These are phyloP conservation scores for Fusarium decemcellulare DNA, from an alignment of 2,329 filamentous ascomycete genomes.

Conservation along the genomic window DNA sequence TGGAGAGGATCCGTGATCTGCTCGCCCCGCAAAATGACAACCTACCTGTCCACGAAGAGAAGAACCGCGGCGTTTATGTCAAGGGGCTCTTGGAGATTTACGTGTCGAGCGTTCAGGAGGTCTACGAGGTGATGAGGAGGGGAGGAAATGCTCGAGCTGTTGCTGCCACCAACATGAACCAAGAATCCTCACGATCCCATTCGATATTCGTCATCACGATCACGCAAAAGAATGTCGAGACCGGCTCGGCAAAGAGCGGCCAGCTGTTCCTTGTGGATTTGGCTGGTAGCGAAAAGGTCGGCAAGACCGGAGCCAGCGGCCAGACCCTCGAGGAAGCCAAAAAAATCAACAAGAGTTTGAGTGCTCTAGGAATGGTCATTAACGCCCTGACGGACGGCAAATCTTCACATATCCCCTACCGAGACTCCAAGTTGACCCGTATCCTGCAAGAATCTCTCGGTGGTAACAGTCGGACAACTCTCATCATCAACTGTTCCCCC, in stretches of 20 bases:
- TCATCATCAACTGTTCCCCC: conserved; percentile 99
- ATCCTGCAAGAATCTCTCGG: conserved; percentile 97
- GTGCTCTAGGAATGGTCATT: conserved; percentile 98
- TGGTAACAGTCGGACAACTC: conserved; percentile 97
- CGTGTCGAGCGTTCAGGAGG: conserved; percentile 94
- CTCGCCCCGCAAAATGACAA: conserved; percentile 95
- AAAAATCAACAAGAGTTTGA: conserved; percentile 99
- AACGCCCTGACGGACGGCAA: conserved; percentile 97
- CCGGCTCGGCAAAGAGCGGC: conserved; percentile 94
- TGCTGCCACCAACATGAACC: conserved; percentile 98
- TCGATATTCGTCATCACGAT: conserved; percentile 98
- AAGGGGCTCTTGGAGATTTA: conserved; percentile 96
- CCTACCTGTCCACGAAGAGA: conserved; percentile 97
- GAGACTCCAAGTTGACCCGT: conserved; percentile 97
- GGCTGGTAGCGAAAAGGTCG: conserved; percentile 98
- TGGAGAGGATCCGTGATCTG: conserved; percentile 97
- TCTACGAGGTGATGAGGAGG: conserved; percentile 96
- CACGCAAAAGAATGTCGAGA: conserved; percentile 97
- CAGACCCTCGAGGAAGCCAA: conserved; percentile 98
- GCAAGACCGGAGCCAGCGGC: conserved; percentile 97
- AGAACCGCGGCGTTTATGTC: conserved; percentile 95
- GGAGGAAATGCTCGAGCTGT: conserved; percentile 93
- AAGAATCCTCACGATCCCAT: conserved; percentile 97
- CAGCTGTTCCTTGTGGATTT: conserved; percentile 98
- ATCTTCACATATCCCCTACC: conserved; percentile 95